These are phyloP conservation scores for Steccherinum ochraceum DNA, from an alignment of 768 basidiomycete genomes.

Conservation along the genomic window DNA sequence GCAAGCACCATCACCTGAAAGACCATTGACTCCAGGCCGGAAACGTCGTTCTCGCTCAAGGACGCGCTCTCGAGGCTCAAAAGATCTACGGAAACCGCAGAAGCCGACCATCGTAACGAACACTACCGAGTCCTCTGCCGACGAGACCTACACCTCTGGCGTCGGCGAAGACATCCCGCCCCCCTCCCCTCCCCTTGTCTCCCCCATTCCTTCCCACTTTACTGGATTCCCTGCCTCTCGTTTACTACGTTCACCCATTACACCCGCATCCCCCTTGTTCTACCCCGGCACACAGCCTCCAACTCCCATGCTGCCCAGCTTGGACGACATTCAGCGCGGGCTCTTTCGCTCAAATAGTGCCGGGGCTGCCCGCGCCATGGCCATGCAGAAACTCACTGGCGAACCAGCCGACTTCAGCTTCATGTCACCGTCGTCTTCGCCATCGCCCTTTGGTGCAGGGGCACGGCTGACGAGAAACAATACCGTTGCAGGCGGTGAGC, in stretches of 20 bases:
- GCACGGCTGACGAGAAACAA: conserved; percentile 52
- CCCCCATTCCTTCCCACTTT: conserved; percentile 53
- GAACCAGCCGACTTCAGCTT: conserved; percentile 53
- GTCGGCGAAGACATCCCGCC: conserved; percentile 30
- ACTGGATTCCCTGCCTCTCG: conserved; percentile 28
- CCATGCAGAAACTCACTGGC: conserved; percentile 82
- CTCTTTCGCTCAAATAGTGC: conserved; percentile 89
- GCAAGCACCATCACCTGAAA: conserved; percentile 19
- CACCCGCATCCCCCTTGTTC: conserved; percentile 48
- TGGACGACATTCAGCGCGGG: conserved; percentile 73
- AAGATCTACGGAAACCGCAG: conserved; percentile 62
- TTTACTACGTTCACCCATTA: conserved; percentile 37
- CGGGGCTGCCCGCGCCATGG: conserved; percentile 62
- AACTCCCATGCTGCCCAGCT: conserved; percentile 63
- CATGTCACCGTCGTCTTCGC: conserved; percentile 36
- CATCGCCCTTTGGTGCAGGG: conserved; percentile 43
- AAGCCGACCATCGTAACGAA: conserved; percentile 40
- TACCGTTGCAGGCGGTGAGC: conserved; percentile 78
- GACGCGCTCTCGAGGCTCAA: conserved; percentile 52
- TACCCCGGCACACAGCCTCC: conserved; percentile 64
- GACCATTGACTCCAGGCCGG: conserved; percentile 33
- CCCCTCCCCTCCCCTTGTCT: conserved; percentile 38
- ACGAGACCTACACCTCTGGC: conserved; percentile 25
- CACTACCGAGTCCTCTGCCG: conserved; percentile 65
- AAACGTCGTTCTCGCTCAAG: conserved; percentile 74